Percentiles rank a stretch among this genome's conserved stretches.
phyloP scores from a whole-genome alignment of 495 filamentous ascomycete genomes.

The Podospora appendiculata region DNA sequence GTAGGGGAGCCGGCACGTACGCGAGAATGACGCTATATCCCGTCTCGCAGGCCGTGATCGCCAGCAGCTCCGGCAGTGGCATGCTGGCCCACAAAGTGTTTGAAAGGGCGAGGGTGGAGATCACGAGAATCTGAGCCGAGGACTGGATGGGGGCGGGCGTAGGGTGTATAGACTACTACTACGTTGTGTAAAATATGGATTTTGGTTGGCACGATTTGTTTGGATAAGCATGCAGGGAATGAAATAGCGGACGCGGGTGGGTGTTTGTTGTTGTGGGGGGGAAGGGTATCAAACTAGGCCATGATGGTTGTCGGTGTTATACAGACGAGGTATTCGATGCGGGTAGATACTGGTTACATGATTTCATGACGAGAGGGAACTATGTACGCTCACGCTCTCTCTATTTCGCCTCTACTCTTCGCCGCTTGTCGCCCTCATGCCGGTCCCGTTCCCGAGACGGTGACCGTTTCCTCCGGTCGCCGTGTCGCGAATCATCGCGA shows the following conservation, averaged over 20 bases:
- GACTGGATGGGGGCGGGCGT: not conserved
- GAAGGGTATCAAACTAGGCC: too few species aligned
- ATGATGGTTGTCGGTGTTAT: not conserved
- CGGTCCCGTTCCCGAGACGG: conserved; percentile 54
- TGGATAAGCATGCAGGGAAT: not conserved
- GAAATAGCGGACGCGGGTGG: not conserved
- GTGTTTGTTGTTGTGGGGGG: not conserved
- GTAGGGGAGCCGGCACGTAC: conserved; percentile 71
- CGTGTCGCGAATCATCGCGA: conserved; percentile 31
- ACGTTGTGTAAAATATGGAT: not conserved
- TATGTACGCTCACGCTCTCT: not conserved
- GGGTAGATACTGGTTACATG: not conserved
- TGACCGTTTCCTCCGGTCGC: conserved; percentile 54
- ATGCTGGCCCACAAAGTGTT: conserved; percentile 67
- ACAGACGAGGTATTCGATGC: too few species aligned
- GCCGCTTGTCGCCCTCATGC: conserved; percentile 56
- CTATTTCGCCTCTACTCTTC: conserved; percentile 45
- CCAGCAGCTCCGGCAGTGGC: conserved; percentile 14
- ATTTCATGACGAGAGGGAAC: not conserved
- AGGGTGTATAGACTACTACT: not conserved
- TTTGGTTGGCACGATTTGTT: not conserved
- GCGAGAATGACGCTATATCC: conserved; percentile 69
- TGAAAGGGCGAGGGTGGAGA: conserved; percentile 76
- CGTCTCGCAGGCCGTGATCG: conserved; percentile 47
- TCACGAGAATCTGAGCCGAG: conserved; percentile 58